These are phyloP conservation scores for Lachnellula cervina DNA, from an alignment of 2,329 filamentous ascomycete genomes.

Conservation along the genomic window DNA sequence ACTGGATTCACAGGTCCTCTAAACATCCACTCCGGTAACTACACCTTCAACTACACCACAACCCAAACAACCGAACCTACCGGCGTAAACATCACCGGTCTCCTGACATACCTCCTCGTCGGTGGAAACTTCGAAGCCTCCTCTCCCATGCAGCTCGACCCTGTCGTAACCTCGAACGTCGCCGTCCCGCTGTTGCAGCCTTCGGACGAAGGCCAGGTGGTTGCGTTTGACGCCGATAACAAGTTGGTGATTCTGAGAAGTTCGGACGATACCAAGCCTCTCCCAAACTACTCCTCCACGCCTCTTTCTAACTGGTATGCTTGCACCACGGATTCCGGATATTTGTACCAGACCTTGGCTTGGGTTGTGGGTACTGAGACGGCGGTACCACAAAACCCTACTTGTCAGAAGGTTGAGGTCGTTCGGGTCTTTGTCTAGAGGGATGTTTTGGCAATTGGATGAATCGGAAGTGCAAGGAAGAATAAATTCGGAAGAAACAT, in stretches of 20 bases:
- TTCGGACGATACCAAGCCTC: constrained; percentile 36
- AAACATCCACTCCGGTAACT: constrained; percentile 14
- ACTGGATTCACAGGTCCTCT: constrained; percentile 18
- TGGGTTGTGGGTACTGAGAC: constrained; percentile 37
- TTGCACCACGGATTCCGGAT: constrained; percentile 39
- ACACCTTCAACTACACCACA: constrained; percentile 30
- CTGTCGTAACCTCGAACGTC: constrained; percentile 37
- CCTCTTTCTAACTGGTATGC: constrained; percentile 38
- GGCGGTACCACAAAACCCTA: constrained; percentile 39
- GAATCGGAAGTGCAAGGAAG: neutral
- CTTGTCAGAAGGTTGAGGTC: constrained; percentile 39
- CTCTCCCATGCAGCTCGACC: constrained; percentile 33
- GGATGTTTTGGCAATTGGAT: neutral
- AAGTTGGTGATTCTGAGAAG: constrained; percentile 37
- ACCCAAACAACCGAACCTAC: constrained; percentile 17
- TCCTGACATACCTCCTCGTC: constrained; percentile 22
- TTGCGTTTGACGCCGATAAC: constrained; percentile 38
- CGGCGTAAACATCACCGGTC: constrained; percentile 14
- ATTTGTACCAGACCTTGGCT: constrained; percentile 39
- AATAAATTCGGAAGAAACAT: neutral
- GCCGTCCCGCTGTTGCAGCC: constrained; percentile 38
- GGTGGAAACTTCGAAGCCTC: constrained; percentile 29
- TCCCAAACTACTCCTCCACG: constrained; percentile 22
- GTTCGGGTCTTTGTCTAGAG: constrained; percentile 26
- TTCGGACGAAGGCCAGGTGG: constrained; percentile 20